These are phyloP conservation scores for Coemansia sp. DNA, from an alignment of 192 early-diverging fungal genomes.

Conservation along the genomic window DNA sequence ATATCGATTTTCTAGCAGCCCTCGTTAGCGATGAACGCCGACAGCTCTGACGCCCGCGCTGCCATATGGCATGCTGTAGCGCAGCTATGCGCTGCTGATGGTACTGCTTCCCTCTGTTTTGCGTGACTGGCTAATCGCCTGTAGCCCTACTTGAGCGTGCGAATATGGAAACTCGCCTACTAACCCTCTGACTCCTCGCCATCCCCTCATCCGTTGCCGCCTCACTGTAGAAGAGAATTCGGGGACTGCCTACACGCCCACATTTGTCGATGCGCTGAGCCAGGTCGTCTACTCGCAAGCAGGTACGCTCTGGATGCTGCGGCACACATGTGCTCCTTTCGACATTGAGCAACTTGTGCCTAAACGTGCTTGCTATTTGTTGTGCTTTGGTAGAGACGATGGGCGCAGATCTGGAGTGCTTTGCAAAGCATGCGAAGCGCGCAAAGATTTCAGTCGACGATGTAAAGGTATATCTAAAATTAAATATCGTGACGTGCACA, in stretches of 20 bases:
- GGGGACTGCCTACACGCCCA: conserved; percentile 25
- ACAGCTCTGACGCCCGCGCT: conserved; percentile 32
- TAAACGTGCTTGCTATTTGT: neutral
- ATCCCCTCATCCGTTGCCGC: neutral
- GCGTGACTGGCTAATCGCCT: neutral
- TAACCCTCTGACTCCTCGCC: conserved; percentile 3
- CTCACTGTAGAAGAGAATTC: conserved; percentile 25
- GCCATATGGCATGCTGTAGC: conserved; percentile 48
- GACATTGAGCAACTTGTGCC: neutral
- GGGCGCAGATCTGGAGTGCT: conserved; percentile 48
- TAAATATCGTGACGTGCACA: neutral
- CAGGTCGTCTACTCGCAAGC: conserved; percentile 43
- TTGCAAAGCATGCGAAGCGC: conserved; percentile 53
- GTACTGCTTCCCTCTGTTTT: conserved; percentile 6
- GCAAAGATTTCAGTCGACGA: conserved; percentile 53
- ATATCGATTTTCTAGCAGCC: neutral
- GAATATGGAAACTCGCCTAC: neutral
- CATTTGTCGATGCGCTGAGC: conserved; percentile 46
- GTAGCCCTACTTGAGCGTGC: neutral
- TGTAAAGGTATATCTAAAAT: conserved; percentile 27
- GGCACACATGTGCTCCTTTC: neutral
- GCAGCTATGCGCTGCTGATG: conserved; percentile 36
- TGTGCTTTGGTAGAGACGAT: conserved; percentile 25
- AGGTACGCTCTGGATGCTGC: conserved; percentile 10
- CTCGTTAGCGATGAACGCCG: conserved; percentile 22